These are phyloP conservation scores for Dipteronia sinensis DNA, from an alignment of 345 rosid species.

Conservation along the genomic window DNA sequence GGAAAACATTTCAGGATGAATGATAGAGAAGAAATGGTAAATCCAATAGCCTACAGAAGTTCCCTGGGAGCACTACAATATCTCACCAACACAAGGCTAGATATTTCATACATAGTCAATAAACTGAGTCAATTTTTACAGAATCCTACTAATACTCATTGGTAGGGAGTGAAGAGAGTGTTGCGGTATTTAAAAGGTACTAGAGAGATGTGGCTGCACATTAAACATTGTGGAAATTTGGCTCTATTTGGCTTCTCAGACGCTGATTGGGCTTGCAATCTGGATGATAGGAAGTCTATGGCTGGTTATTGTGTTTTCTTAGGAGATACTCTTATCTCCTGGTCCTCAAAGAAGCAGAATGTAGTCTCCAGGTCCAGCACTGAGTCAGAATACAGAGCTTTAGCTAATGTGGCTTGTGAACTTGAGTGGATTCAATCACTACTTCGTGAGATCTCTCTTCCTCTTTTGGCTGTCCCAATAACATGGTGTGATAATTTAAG, in stretches of 20 bases:
- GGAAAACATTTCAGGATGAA: background rate
- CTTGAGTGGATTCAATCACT: background rate
- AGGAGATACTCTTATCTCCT: background rate
- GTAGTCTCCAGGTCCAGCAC: background rate
- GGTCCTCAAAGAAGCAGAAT: too few species aligned
- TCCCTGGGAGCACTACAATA: background rate
- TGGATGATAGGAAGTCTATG: background rate
- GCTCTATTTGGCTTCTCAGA: background rate
- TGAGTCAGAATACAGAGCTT: background rate
- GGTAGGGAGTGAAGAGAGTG: background rate
- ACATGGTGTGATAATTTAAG: background rate
- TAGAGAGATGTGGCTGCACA: background rate
- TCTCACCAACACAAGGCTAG: too few species aligned
- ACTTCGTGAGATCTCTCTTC: too few species aligned
- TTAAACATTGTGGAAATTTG: too few species aligned
- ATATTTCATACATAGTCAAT: background rate
- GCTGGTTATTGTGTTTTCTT: background rate
- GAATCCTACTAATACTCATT: too few species aligned
- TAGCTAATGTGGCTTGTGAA: background rate
- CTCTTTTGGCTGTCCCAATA: background rate
- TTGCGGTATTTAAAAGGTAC: background rate
- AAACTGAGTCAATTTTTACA: slow-evolving; percentile 1
- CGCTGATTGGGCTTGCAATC: background rate
- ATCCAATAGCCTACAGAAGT: background rate
- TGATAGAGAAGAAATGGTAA: too few species aligned